Base-by-base conservation (phyloP, 257 asterid species). In the Ilex asprella region DNA sequence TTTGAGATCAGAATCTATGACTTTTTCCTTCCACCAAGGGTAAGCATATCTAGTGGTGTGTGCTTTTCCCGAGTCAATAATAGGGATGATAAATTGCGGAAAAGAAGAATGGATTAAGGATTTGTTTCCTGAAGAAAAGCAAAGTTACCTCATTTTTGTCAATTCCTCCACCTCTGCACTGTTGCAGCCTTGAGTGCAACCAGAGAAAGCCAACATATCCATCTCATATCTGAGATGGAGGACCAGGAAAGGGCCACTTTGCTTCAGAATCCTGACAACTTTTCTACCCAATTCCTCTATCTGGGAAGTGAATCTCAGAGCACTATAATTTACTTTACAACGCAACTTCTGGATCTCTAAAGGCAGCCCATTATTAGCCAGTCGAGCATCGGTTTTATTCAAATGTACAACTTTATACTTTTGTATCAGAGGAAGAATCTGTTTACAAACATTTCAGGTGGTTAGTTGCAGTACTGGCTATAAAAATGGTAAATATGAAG, bases 21-120 rank as follows among this genome's bases (percentile, higher is more conserved):
- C 27, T 53, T 53, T 53, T 21, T 53, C 57, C 57, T 53, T 53
- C 57, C 57, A 16, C 57, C 57, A 53, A n/a, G 57, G 57, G 30
- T 53, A 53, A 53, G 57, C 57, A 21, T 53, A 53, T 53, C 57
- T 53, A 53, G 52, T 14, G 10, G 10, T 46, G 13, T 46, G 52
- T 53, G 27, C 4, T 53, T 53, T 21, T 4, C 41, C 14, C 57
- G 4, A 53, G 57, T 53, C 57, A 53, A 53, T 15, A 53, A n/a
- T 0, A 53, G 30, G 30, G 27, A 21, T 10, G 15, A 53, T 15
- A 53, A 53, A 6, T 2, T 14, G 27, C 5, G 30, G 30, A 21
- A 21, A 21, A 21, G 11, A 21, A n/a, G 15, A 53, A 21, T 53
- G 27, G 30, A 53, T 10, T 3, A 46, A 46, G 15, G 6, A 46